Evolutionary conservation across 225 moss, liverwort and hornwort genomes (phyloP).

Genomic region (Neckera pumila): DNA sequence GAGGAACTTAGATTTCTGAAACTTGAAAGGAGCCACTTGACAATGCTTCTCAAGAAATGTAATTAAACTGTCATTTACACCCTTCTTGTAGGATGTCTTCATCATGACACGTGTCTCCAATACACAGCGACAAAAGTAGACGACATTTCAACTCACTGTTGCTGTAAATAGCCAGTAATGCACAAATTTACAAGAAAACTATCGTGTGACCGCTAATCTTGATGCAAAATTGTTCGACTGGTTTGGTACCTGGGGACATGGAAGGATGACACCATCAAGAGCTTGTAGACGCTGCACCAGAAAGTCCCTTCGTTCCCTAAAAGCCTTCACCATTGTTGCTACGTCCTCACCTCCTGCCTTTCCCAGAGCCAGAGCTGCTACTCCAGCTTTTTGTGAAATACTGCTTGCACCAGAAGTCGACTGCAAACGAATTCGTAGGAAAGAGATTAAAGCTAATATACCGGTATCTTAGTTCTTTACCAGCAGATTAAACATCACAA

Average conservation of each 20-base stretch:
- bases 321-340: slow-evolving; percentile 79
- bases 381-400: slow-evolving; percentile 90
- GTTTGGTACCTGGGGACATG: slow-evolving; percentile 64
- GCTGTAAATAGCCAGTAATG: background rate
- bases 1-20: background rate
- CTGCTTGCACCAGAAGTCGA: slow-evolving; percentile 97
- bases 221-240: background rate
- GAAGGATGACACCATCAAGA: slow-evolving; percentile 79
- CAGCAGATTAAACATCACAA: background rate
- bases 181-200: background rate
- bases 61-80: background rate
- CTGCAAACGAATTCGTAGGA: slow-evolving; percentile 18
- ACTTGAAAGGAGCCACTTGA: background rate
- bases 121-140: background rate
- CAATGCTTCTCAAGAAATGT: background rate
- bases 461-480: background rate
- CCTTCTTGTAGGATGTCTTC: background rate
- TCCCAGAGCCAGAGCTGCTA: slow-evolving; percentile 84
- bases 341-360: slow-evolving; percentile 86
- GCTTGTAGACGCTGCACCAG: slow-evolving; percentile 71
- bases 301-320: slow-evolving; percentile 74
- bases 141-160: background rate
- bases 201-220: background rate
- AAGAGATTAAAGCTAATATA: background rate
- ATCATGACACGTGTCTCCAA: background rate